These are phyloP conservation scores for Stemphylium vesicarium DNA, from an alignment of 2,329 filamentous ascomycete genomes.

Conservation along the genomic window DNA sequence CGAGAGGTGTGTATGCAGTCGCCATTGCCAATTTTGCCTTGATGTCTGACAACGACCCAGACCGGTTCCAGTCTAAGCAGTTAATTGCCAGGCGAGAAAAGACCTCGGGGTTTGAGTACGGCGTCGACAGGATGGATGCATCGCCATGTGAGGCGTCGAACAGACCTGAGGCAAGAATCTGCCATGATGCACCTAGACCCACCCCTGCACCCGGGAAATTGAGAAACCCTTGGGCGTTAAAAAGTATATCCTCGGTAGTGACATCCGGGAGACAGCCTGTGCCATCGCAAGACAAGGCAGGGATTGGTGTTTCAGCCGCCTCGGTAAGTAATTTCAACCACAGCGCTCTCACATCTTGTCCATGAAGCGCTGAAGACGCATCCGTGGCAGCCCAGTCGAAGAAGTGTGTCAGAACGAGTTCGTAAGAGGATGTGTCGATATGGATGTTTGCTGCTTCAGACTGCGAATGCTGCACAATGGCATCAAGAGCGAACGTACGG, in stretches of 20 bases:
- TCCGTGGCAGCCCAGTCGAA: conserved; percentile 47
- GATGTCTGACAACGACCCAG: background rate
- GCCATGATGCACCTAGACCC: conserved; percentile 6
- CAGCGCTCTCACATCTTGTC: conserved; percentile 28
- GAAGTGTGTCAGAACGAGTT: conserved; percentile 46
- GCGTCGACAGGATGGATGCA: conserved; percentile 44
- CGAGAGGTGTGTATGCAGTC: conserved; percentile 45
- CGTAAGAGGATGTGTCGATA: conserved; percentile 48
- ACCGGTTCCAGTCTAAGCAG: conserved; percentile 45
- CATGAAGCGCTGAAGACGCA: conserved; percentile 40
- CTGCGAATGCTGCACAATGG: conserved; percentile 52
- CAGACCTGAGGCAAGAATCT: conserved; percentile 28
- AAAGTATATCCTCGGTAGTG: conserved; percentile 41
- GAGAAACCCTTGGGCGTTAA: conserved; percentile 16
- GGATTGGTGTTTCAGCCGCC: conserved; percentile 44
- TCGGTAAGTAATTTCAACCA: conserved; percentile 32
- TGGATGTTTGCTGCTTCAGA: conserved; percentile 44
- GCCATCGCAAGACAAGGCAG: conserved; percentile 44
- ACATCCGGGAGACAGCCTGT: conserved; percentile 29
- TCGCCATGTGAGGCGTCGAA: conserved; percentile 45
- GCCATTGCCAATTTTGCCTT: conserved; percentile 24
- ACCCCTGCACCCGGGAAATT: conserved; percentile 2
- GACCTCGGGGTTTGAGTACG: conserved; percentile 19
- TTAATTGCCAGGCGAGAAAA: conserved; percentile 43
- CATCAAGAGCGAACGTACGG: conserved; percentile 54